Conservation (phyloP, 176 grass and related monocot genomes). For the Dactylis glomerata region DNA sequence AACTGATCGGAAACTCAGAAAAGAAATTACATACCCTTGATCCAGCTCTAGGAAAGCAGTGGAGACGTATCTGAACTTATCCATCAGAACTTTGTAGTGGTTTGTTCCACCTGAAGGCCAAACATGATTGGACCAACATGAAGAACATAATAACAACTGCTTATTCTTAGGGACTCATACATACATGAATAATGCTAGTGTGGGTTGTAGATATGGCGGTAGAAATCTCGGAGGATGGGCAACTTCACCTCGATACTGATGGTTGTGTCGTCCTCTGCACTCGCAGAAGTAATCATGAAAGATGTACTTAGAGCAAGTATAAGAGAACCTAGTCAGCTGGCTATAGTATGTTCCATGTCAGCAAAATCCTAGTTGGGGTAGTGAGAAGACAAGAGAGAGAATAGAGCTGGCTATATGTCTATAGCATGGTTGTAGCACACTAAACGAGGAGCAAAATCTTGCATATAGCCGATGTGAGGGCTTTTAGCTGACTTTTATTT, state of each 20-base stretch:
- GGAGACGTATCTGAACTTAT: conserved; percentile 71
- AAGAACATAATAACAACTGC: background rate
- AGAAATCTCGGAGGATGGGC: conserved; percentile 79
- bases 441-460: no score
- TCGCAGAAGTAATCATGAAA: background rate
- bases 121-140: background rate
- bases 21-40: conserved; percentile 40
- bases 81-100: conserved; percentile 87
- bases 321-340: no score
- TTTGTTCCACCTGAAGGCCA: conserved; percentile 71
- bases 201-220: conserved; percentile 63
- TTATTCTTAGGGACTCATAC: background rate
- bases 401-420: no score
- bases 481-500: no score
- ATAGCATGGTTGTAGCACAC: no score
- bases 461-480: no score
- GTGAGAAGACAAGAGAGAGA: no score
- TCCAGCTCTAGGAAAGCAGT: conserved; percentile 85
- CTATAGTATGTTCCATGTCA: no score
- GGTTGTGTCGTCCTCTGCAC: conserved; percentile 96
- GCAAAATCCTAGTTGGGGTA: no score
- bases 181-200: conserved; percentile 75
- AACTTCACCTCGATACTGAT: conserved; percentile 70
- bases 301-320: no score
- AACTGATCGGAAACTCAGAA: background rate